Evolutionary conservation across 2,329 filamentous ascomycete genomes (phyloP), one percentile per base, ranked within the genome.

Genomic region (Fusarium anguioides): DNA sequence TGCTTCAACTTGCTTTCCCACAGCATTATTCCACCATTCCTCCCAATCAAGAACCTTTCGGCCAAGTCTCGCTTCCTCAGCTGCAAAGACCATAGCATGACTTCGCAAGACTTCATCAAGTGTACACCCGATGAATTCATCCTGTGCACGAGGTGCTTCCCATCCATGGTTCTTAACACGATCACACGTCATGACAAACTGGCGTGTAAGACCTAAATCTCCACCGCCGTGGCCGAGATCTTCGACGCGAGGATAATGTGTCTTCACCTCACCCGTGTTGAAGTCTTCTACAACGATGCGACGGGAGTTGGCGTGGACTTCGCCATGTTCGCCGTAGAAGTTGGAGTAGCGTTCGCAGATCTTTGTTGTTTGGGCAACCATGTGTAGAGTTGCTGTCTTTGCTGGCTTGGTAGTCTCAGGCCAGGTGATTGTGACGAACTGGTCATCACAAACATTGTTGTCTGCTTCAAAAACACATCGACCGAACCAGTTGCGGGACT

Each of bases 401-500:
- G 93, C 87, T 3, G 87, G 87, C 23, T 88, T 82, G 44, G 58
- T 61, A n/a, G 72, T 70, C 58, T 96, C 92, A 14, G 94, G 91
- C 94, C 95, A 98, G 6, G 86, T 88, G 50, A 98, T 87, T 1
- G 91, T 95, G 20, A 98, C 96, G 24, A 91, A 86, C 77, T 98
- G 95, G 73, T 98, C 93, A 76, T 99, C 96, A 73, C 90, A 93
- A 39, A 98, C 96, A 73, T 96, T 89, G 79, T 98, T 99, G 79
- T 97, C 94, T 6, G 90, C 84, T 76, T 97, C 96, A 80, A 90
- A 98, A 3, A 98, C 96, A 75, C 96, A 99, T n/a, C 95, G 88
- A 0, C 96, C 96, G 74, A 94, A 98, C 93, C 94, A 91, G 67
- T 90, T 90, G 11, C 84, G 81, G 7, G 80, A 79, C 5, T 82